Evolutionary conservation across 306 rosid genomes (phyloP), one percentile per base, ranked within the genome.

Genomic region (Purshia tridentata): DNA sequence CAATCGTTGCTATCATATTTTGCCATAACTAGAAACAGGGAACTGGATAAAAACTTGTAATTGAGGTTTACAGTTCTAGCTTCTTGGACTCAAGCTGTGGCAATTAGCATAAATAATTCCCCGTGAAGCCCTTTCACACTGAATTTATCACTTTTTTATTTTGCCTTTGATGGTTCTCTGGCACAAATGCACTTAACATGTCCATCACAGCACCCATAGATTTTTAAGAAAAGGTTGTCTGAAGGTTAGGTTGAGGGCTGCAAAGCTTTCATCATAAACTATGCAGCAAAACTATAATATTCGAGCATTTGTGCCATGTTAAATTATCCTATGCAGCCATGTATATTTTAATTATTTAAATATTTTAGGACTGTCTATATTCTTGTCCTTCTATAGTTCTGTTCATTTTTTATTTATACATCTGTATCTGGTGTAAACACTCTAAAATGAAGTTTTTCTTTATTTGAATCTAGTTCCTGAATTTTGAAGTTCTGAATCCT

Each of bases 41-140:
- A 58, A 20, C 23, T 54, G 10, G 41, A 12, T 46, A 16, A 48
- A 68, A 67, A 15, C 57, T 9, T 52, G 74, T 52, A 63, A 65
- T 29, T 41, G 23, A 15, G 8, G 16, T 29, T 72, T 65, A 12
- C 41, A 20, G 2, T 67, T 50, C 46, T 49, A 29, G 45, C 54
- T 50, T 67, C 59, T 4, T 68, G 59, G 18, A 23, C 41, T 68
- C 60, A 50, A 67, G 12, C 40, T 50, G 29, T 15, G 6, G 59
- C 18, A 14, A 12, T 16, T 46, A 13, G 14, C 48, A 16, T 11
- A 50, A 35, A 67, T 45, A 11, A 1, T 16, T 50, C 9, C 37
- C 6, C 4, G 11, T 35, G 46, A 50, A 68, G 2, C 23, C 60
- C 48, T 16, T 49, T 15, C 22, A 6, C 51, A 4, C 45, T 13